These are phyloP conservation scores for Pseudonitzschia pungens DNA, from an alignment of 108 stramenopile genomes.

Conservation along the genomic window DNA sequence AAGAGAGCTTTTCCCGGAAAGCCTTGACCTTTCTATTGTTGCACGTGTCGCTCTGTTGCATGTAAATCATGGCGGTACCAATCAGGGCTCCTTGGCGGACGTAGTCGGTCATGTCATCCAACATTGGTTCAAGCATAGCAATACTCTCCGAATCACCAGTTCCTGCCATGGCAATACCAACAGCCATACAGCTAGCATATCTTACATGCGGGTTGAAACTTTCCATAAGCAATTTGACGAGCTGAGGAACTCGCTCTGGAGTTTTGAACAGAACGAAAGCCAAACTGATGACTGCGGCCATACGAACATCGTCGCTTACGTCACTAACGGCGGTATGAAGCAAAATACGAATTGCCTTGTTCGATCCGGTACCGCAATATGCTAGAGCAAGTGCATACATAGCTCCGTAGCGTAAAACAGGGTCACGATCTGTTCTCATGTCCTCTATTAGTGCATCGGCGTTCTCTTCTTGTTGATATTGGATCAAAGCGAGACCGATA, in stretches of 20 bases:
- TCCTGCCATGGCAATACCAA: conserved; percentile 98
- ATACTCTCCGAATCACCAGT: conserved; percentile 92
- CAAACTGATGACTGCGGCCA: conserved; percentile 96
- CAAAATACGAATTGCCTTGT: conserved; percentile 93
- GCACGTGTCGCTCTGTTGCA: conserved; percentile 92
- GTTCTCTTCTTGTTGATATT: conserved; percentile 95
- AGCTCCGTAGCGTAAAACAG: conserved; percentile 97
- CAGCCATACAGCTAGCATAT: conserved; percentile 98
- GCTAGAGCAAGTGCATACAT: conserved; percentile 96
- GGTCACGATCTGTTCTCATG: conserved; percentile 93
- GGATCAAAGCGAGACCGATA: conserved; percentile 93
- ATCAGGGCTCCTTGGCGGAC: conserved; percentile 98
- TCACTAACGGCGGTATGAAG: conserved; percentile 98
- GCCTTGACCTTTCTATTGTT: conserved; percentile 78
- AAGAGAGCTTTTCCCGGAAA: conserved; percentile 85
- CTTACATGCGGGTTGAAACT: conserved; percentile 99
- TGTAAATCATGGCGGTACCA: conserved; percentile 96
- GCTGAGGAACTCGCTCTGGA: conserved; percentile 90
- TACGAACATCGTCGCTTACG: conserved; percentile 97
- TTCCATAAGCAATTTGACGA: conserved; percentile 94
- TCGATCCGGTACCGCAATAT: conserved; percentile 96
- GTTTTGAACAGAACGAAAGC: conserved; percentile 98
- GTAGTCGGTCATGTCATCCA: conserved; percentile 97
- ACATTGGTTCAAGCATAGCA: conserved; percentile 97
- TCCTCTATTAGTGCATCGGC: conserved; percentile 96